Percentiles rank a stretch among this genome's conserved stretches.
Conservation (phyloP, 805 yeast genomes). For the Limtongia smithiae region DNA sequence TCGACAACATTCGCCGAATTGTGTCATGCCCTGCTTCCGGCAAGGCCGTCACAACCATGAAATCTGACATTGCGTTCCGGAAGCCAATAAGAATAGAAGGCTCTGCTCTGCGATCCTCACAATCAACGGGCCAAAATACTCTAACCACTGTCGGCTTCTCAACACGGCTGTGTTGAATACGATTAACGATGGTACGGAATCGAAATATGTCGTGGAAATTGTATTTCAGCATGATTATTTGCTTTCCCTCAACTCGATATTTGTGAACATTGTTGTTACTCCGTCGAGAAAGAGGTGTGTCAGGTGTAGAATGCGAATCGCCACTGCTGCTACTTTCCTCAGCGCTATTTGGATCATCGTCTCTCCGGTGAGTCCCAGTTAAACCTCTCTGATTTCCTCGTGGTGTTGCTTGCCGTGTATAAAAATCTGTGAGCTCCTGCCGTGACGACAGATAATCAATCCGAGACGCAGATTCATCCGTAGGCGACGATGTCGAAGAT, state of each 20-base stretch:
- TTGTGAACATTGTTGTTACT: no score
- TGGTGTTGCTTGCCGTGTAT: no score
- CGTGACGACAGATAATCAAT: not conserved
- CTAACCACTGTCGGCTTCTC: conserved; percentile 7
- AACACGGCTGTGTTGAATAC: not conserved
- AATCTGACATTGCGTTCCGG: conserved; percentile 24
- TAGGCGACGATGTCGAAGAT: conserved; percentile 16
- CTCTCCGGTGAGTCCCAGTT: no score
- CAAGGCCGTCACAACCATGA: conserved; percentile 18
- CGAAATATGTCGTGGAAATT: conserved; percentile 13
- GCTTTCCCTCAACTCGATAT: no score
- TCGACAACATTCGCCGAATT: not conserved
- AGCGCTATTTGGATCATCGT: no score
- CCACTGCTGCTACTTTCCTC: no score
- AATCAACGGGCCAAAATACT: conserved; percentile 31
- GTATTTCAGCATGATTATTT: not conserved
- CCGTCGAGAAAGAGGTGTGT: no score
- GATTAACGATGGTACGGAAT: not conserved
- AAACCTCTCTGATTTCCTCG: no score
- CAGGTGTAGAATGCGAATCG: no score
- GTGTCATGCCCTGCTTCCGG: not conserved
- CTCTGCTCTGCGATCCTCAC: not conserved
- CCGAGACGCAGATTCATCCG: conserved; percentile 7
- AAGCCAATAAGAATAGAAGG: conserved; percentile 30
- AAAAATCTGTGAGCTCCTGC: no score